These are phyloP conservation scores for Myxozyma sirexii DNA, from an alignment of 805 yeast genomes.

Conservation along the genomic window DNA sequence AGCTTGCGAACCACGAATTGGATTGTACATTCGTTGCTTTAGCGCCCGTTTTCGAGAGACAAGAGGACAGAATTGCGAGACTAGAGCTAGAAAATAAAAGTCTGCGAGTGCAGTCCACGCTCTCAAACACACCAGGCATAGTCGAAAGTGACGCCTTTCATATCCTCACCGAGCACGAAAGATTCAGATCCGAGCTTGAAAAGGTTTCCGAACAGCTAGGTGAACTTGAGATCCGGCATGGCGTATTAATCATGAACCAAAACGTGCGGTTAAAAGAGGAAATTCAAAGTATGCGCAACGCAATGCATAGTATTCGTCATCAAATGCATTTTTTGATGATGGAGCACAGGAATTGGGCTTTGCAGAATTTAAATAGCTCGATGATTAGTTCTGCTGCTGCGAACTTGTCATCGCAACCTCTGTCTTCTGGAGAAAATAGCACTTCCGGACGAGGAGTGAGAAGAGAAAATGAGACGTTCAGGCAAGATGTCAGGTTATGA, in stretches of 20 bases:
- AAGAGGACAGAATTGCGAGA: conserved; percentile 37
- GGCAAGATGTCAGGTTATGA: conserved; percentile 32
- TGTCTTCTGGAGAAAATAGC: conserved; percentile 2
- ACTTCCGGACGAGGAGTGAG: not conserved
- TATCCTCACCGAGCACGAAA: conserved; percentile 42
- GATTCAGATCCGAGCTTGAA: conserved; percentile 43
- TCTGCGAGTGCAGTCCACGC: conserved; percentile 38
- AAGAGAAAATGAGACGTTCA: conserved; percentile 19
- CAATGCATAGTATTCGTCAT: conserved; percentile 43
- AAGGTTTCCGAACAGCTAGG: conserved; percentile 38
- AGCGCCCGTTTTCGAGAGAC: conserved; percentile 37
- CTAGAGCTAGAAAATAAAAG: conserved; percentile 43
- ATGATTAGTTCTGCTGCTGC: not conserved
- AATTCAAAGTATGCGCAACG: conserved; percentile 39
- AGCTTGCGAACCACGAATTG: conserved; percentile 33
- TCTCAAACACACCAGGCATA: not conserved
- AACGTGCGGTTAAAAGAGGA: conserved; percentile 42
- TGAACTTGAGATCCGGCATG: conserved; percentile 42
- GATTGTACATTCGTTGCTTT: conserved; percentile 39
- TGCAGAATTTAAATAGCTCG: conserved; percentile 12
- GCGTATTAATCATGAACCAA: conserved; percentile 43
- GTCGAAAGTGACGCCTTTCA: conserved; percentile 37
- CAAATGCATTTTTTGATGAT: conserved; percentile 43
- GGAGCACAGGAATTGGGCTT: conserved; percentile 38
- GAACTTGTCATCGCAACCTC: not conserved